Evolutionary conservation across 768 basidiomycete genomes (phyloP), one percentile per base, ranked within the genome.

Genomic region (Peribolospora baueri): DNA sequence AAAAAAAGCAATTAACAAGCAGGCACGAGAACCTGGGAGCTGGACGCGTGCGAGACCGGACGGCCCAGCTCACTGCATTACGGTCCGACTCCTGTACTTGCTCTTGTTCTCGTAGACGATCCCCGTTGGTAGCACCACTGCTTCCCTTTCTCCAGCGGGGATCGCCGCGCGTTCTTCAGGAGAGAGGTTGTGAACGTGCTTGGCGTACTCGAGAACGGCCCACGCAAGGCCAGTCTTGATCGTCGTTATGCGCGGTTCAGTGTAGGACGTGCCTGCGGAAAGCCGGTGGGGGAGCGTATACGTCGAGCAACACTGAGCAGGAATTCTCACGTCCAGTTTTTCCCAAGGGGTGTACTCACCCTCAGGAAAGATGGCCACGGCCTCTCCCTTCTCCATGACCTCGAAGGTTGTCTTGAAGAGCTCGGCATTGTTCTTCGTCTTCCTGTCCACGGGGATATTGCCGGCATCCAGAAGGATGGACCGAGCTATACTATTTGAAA

Each of bases 381-480:
- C 83, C 58, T 80, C 74, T 11, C 82, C 84, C n/a, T 71, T 70
- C 13, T 78, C 73, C 46, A 98, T 73, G 1, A 81, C 80, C 52
- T 91, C 82, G 61, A 95, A 81, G 0, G 90, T 93, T 47, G 85
- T 83, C 59, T 77, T 76, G 70, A 93, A 90, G 13, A 97, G 72
- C 14, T 76, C 75, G 63, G 82, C 82, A 54, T 86, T 80, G 69
- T 98, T 88, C 70, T 85, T 64, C 86, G 58, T 76, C 70, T 84
- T 88, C 57, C 93, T 77, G 67, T 93, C 90, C 42, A 97, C 91
- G 36, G 91, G 88, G 60, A 98, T 90, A 67, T 93, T 93, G n/a
- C 93, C 90, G 2, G 91, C 82, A 58, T 82, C 82, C 53, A 76
- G 75, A 7, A 97, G 73, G 56, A 97, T 74, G 59, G 77, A 79